These are phyloP conservation scores for Scutellaria minor DNA, from an alignment of 257 asterid genomes.

Conservation along the genomic window DNA sequence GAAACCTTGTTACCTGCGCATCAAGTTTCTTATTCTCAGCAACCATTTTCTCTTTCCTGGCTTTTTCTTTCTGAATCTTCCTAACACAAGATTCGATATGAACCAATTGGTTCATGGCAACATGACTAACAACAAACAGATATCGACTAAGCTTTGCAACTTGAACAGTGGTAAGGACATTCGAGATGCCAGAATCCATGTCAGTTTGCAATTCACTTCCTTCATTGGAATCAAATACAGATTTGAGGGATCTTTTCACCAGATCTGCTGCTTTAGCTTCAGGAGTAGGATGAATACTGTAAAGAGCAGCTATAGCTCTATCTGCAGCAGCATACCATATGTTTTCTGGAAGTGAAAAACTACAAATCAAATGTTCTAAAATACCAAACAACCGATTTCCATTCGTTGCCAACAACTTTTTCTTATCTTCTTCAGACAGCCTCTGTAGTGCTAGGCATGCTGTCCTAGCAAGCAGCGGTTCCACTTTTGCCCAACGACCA, in stretches of 20 bases:
- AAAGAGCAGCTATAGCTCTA: slow-evolving; percentile 79
- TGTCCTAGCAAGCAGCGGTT: slow-evolving; percentile 92
- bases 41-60: slow-evolving; percentile 67
- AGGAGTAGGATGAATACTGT: slow-evolving; percentile 85
- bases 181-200: slow-evolving; percentile 43
- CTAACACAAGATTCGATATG: slow-evolving; percentile 73
- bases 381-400: slow-evolving; percentile 77
- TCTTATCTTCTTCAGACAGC: slow-evolving; percentile 88
- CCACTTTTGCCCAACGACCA: slow-evolving; percentile 97
- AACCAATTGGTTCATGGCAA: slow-evolving; percentile 92
- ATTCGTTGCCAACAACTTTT: slow-evolving; percentile 62
- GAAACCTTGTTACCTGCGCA: slow-evolving; percentile 52
- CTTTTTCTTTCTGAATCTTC: slow-evolving; percentile 78
- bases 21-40: slow-evolving; percentile 53
- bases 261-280: slow-evolving; percentile 71
- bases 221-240: slow-evolving; percentile 56
- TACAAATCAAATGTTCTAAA: slow-evolving; percentile 69
- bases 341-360: slow-evolving; percentile 73
- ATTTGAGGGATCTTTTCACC: slow-evolving; percentile 74
- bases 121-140: slow-evolving; percentile 77
- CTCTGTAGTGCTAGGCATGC: slow-evolving; percentile 89
- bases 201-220: slow-evolving; percentile 56
- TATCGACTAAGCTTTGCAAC: slow-evolving; percentile 74
- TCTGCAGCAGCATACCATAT: slow-evolving; percentile 96
- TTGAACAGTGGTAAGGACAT: slow-evolving; percentile 56